Evolutionary conservation across 2,329 filamentous ascomycete genomes (phyloP).

Genomic region (Xylogone sp.): DNA sequence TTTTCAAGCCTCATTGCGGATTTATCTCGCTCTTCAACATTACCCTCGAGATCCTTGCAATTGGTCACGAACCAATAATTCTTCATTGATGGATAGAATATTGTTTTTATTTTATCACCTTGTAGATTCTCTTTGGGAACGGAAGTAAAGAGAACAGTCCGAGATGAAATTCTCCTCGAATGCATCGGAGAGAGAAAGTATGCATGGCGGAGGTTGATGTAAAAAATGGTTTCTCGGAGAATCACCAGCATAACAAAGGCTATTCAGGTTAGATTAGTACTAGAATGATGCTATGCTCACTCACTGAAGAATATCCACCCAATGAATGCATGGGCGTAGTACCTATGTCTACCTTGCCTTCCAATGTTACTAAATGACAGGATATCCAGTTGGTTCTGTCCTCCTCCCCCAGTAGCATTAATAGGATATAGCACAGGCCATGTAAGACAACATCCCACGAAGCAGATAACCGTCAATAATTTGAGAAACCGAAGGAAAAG

Average conservation of each 20-base stretch:
- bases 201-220: constrained; percentile 86
- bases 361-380: constrained; percentile 77
- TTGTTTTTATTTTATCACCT: constrained; percentile 67
- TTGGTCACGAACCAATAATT: constrained; percentile 81
- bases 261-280: constrained; percentile 2
- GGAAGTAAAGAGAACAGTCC: constrained; percentile 83
- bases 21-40: constrained; percentile 77
- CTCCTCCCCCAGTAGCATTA: constrained; percentile 75
- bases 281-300: constrained; percentile 1
- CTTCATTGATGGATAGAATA: constrained; percentile 78
- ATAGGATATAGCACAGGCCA: constrained; percentile 79
- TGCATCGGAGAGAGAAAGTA: constrained; percentile 84
- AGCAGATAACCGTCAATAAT: constrained; percentile 69
- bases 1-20: constrained; percentile 78
- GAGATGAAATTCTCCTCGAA: constrained; percentile 78
- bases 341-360: constrained; percentile 50
- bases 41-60: constrained; percentile 70
- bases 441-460: constrained; percentile 77
- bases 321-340: constrained; percentile 78
- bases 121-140: constrained; percentile 79
- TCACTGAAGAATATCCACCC: constrained; percentile 71
- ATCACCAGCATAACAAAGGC: constrained; percentile 86
- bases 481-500: constrained; percentile 86
- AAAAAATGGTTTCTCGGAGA: constrained; percentile 83
- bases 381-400: constrained; percentile 64